Base-by-base conservation (phyloP, 306 rosid species). In the Vicia villosa region DNA sequence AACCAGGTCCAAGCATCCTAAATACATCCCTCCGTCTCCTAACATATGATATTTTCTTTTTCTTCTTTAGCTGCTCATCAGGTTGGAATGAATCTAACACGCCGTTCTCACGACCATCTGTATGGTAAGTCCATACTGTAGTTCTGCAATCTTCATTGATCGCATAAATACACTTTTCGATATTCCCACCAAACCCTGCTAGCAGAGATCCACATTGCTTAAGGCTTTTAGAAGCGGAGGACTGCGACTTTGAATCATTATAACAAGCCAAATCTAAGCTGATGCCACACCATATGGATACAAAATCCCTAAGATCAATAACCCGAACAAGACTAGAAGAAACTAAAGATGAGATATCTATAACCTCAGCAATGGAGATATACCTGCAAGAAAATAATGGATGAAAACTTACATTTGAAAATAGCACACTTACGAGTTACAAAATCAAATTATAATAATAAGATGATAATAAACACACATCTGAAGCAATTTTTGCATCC, bases 121-220 rank as follows among this genome's bases (percentile, higher is more conserved):
- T 77, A 73, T 82, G 83, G 72, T 83, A 92, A 7, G 92, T 92
- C 98, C 96, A 92, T 15, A 92, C 92, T 3, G 96, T 92, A 72
- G 88, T 87, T 81, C 89, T 83, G 74, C 95, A 92, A 77, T 92
- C 96, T 30, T 84, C 91, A 68, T 74, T 56, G 43, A 92, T 74
- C 57, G 91, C 92, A 75, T 92, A 73, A 71, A 83, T 34, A 80
- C 98, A 89, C 36, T 83, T 87, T 45, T 65, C 81, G 12, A 67
- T 59, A 79, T 73, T 85, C 61, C 85, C 87, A 30, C 59, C 73
- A 66, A 79, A 50, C 58, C 95, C 92, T 41, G 87, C 75, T 34
- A 86, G 77, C 69, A 83, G 64, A 51, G 88, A 79, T 63, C 89
- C 91, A 72, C 96, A 86, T 59, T 81, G 91, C 76, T 85, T 77